phyloP scores from a whole-genome alignment of 805 yeast species.

The Saccharomyces jurei region DNA sequence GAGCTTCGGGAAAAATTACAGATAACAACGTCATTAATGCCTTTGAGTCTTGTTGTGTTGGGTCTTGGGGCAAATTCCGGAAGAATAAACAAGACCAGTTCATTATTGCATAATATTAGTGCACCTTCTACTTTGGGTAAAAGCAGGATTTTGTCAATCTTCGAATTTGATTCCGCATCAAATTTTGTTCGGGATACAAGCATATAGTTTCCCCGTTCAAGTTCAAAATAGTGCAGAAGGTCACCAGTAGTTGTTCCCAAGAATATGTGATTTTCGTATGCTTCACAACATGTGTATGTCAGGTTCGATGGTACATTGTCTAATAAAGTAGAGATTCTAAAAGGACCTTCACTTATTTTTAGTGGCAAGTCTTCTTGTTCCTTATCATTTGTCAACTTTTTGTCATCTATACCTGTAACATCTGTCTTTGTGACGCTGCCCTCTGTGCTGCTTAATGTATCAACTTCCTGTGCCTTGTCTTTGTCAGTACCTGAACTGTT shows the following conservation, averaged over 20 bases:
- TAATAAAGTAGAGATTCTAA: conserved; percentile 16
- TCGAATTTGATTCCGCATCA: conserved; percentile 7
- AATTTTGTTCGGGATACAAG: conserved; percentile 27
- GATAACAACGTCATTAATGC: conserved; percentile 16
- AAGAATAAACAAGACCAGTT: conserved; percentile 20
- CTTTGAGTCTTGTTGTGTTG: conserved; percentile 11
- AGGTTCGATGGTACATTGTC: conserved; percentile 19
- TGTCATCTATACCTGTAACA: neutral
- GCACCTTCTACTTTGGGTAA: conserved; percentile 27
- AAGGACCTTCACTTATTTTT: conserved; percentile 15
- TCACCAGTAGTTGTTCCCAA: conserved; percentile 28
- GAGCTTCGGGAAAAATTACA: conserved; percentile 12
- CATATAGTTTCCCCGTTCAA: conserved; percentile 25
- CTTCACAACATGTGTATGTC: conserved; percentile 20
- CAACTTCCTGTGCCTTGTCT: neutral
- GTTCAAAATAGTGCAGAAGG: conserved; percentile 28
- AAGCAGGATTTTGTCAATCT: conserved; percentile 20
- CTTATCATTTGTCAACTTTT: neutral
- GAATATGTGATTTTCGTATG: conserved; percentile 27
- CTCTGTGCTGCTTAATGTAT: neutral
- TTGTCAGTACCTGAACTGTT: neutral
- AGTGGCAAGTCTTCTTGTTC: neutral
- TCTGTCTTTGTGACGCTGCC: neutral
- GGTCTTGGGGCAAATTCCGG: conserved; percentile 32
- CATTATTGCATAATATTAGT: conserved; percentile 15